Base-by-base conservation (phyloP, 441 rosid species). In the Macaranga tanarius region DNA sequence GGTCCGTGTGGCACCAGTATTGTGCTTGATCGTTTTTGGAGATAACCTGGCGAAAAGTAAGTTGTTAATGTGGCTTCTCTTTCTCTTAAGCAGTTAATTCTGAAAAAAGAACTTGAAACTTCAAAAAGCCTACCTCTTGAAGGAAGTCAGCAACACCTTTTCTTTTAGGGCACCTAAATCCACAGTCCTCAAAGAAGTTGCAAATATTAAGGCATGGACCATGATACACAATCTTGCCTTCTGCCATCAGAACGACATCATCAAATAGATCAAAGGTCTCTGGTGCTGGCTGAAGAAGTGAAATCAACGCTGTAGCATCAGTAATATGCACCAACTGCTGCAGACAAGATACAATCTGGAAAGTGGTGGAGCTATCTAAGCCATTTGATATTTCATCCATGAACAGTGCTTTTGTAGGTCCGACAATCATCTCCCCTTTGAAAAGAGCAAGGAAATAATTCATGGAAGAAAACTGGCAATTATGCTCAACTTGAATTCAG, bases 11-110 rank as follows among this genome's bases (percentile, higher is more conserved):
- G 62, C 72, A 52, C 91, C 89, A 87, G 62, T 80, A 87, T 58
- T 87, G 89, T 2, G 64, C 81, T 73, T 86, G 91, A 78, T 87
- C 91, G 71, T 87, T 87, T 55, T 65, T 81, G 3, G 91, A 87
- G 60, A 83, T 79, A 22, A 87, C 83, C 91, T 87, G 79, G 22
- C 50, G 34, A 20, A 60, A 28, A 48, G 23, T n/a, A 71, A 13
- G 50, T 65, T 16, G 48, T n/a, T 17, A 17, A 66, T 47, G 20
- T 5, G 11, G 34, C 44, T 10, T 25, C 34, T 56, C 52, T 40
- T 5, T 25, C 9, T 7, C 38, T 34, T 34, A 34, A 34, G 38
- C 38, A 2, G 63, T 54, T 40, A 72, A 17, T 19, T 26, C 23
- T 11, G 50, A 42, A 57, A 44, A 55, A 16, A 7, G 38, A 20